Evolutionary conservation across 2,329 filamentous ascomycete genomes (phyloP).

Genomic region (Eutypa lata): DNA sequence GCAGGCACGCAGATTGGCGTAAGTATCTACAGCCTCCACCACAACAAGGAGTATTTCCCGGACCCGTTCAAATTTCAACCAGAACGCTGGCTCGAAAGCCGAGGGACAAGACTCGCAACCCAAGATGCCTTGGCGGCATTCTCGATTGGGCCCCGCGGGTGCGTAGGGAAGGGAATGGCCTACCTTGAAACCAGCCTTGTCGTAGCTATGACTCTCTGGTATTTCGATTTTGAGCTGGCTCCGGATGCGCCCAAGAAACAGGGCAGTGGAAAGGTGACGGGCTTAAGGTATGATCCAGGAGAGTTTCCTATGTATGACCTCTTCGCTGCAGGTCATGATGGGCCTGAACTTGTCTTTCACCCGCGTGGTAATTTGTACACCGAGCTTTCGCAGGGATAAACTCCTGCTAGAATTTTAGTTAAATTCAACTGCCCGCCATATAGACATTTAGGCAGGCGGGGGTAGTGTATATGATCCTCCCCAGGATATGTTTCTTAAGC

Average conservation of each 20-base stretch:
- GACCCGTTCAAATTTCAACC: slow-evolving; percentile 25
- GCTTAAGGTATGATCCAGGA: not conserved
- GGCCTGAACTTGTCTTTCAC: not conserved
- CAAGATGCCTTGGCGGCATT: slow-evolving; percentile 29
- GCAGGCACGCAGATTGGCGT: slow-evolving; percentile 30
- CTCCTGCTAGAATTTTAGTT: no score
- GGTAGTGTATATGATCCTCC: no score
- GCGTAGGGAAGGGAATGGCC: slow-evolving; percentile 29
- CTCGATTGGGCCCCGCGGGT: slow-evolving; percentile 31
- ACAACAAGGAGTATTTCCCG: slow-evolving; percentile 27
- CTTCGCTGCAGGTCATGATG: not conserved
- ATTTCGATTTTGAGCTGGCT: slow-evolving; percentile 10
- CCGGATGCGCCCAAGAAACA: not conserved
- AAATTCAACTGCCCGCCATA: no score
- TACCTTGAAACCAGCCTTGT: slow-evolving; percentile 19
- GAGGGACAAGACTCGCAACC: slow-evolving; percentile 17
- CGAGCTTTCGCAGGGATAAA: not conserved
- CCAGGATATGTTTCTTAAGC: no score
- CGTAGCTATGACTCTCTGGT: slow-evolving; percentile 16
- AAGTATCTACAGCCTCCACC: slow-evolving; percentile 32
- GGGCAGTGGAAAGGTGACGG: not conserved
- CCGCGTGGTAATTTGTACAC: not conserved
- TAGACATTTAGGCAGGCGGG: no score
- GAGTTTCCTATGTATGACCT: not conserved
- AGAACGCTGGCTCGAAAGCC: slow-evolving; percentile 29